These are phyloP conservation scores for Beauveria rudraprayagi DNA, from an alignment of 2,329 filamentous ascomycete genomes.

Conservation along the genomic window DNA sequence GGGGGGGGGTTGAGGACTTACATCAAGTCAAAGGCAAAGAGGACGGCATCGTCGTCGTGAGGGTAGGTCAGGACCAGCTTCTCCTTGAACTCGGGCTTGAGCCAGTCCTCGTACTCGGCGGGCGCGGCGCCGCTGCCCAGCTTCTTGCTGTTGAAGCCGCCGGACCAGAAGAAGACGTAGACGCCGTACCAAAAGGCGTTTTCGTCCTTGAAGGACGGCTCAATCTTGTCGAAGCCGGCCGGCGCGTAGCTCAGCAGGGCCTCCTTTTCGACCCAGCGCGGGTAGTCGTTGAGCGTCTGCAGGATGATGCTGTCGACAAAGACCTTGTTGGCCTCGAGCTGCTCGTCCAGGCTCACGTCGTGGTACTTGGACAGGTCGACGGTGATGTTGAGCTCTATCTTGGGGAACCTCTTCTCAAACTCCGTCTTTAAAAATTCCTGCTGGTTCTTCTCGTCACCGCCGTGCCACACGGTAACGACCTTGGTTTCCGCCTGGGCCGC, in stretches of 20 bases:
- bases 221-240: conserved; percentile 34
- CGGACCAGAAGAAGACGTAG: conserved; percentile 29
- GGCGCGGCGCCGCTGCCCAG: conserved; percentile 25
- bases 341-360: conserved; percentile 37
- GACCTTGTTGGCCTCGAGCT: conserved; percentile 27
- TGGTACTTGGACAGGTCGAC: conserved; percentile 50
- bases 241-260: conserved; percentile 43
- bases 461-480: conserved; percentile 38
- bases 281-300: conserved; percentile 44
- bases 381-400: conserved; percentile 43
- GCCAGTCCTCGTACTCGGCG: conserved; percentile 33
- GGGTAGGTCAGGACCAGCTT: conserved; percentile 48
- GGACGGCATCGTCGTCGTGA: conserved; percentile 49
- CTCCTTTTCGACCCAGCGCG: conserved; percentile 40
- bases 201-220: conserved; percentile 33
- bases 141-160: conserved; percentile 29
- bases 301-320: conserved; percentile 39
- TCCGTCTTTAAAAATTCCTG: conserved; percentile 30
- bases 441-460: conserved; percentile 37
- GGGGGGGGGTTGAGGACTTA: conserved; percentile 21
- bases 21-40: conserved; percentile 43
- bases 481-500: conserved; percentile 37
- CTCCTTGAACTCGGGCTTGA: conserved; percentile 42
- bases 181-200: conserved; percentile 34
- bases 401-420: conserved; percentile 40